Conservation (phyloP, 2,329 filamentous ascomycete genomes). For the Orbilia javanica region DNA sequence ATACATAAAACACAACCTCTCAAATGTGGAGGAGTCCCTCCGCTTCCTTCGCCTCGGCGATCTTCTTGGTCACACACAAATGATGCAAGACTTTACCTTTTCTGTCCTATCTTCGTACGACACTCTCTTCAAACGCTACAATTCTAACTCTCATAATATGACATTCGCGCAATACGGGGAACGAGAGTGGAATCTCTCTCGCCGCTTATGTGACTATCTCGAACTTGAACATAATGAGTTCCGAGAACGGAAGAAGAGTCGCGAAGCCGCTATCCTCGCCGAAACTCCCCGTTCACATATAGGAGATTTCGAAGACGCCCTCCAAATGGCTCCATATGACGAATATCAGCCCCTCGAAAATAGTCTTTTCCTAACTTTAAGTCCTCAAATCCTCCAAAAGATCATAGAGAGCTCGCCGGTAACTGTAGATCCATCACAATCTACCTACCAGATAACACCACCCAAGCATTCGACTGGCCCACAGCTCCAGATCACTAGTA, state of each 20-base stretch:
- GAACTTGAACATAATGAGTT: slow-evolving; percentile 53
- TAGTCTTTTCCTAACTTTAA: slow-evolving; percentile 46
- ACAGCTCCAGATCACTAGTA: slow-evolving; percentile 18
- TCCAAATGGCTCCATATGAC: slow-evolving; percentile 6
- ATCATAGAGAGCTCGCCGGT: slow-evolving; percentile 56
- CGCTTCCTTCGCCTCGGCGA: slow-evolving; percentile 44
- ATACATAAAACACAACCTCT: slow-evolving; percentile 50
- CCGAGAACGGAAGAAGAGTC: slow-evolving; percentile 46
- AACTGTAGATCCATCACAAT: slow-evolving; percentile 35
- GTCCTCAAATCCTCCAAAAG: slow-evolving; percentile 43
- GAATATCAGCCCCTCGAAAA: slow-evolving; percentile 35
- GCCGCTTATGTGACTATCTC: slow-evolving; percentile 47
- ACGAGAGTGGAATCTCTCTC: slow-evolving; percentile 48
- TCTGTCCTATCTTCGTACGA: slow-evolving; percentile 52
- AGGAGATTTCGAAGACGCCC: slow-evolving; percentile 26
- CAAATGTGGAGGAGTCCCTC: slow-evolving; percentile 48
- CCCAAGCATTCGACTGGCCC: slow-evolving; percentile 6
- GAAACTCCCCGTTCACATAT: slow-evolving; percentile 31
- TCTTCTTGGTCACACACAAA: slow-evolving; percentile 42
- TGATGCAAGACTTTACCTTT: slow-evolving; percentile 56
- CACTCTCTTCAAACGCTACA: slow-evolving; percentile 46
- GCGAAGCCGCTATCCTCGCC: slow-evolving; percentile 34
- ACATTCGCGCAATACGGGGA: slow-evolving; percentile 55
- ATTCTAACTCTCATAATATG: slow-evolving; percentile 48
- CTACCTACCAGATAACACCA: slow-evolving; percentile 13